Evolutionary conservation across 306 rosid genomes (phyloP).

Genomic region (Vigna angularis): DNA sequence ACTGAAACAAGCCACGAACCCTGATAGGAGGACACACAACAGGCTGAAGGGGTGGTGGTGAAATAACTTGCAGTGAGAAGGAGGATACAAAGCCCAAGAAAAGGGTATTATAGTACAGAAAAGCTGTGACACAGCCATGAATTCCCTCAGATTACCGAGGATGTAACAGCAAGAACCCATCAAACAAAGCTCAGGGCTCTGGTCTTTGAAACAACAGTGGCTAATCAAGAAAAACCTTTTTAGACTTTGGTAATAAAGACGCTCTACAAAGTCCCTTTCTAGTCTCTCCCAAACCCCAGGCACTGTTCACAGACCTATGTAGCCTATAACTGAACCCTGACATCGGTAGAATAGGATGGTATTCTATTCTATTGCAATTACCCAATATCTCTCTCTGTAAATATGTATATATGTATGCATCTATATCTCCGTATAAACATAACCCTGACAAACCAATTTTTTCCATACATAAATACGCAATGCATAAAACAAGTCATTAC

Average conservation of each 20-base stretch:
- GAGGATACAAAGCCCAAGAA: slow-evolving; percentile 63
- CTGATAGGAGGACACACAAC: slow-evolving; percentile 45
- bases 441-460: slow-evolving; percentile 36
- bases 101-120: slow-evolving; percentile 53
- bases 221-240: slow-evolving; percentile 53
- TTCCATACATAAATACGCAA: slow-evolving; percentile 39
- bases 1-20: slow-evolving; percentile 49
- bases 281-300: slow-evolving; percentile 29
- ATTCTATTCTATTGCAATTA: background rate
- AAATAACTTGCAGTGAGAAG: slow-evolving; percentile 61
- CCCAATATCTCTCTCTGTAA: too few species aligned
- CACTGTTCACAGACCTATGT: slow-evolving; percentile 57
- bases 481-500: slow-evolving; percentile 50
- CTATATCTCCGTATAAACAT: slow-evolving; percentile 29
- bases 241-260: slow-evolving; percentile 64
- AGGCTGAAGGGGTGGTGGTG: slow-evolving; percentile 46
- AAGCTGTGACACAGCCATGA: slow-evolving; percentile 89
- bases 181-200: slow-evolving; percentile 50
- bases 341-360: slow-evolving; percentile 55
- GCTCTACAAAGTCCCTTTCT: slow-evolving; percentile 45
- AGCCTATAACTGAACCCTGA: slow-evolving; percentile 55
- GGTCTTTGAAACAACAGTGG: slow-evolving; percentile 51
- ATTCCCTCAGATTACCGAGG: slow-evolving; percentile 77
- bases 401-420: background rate
- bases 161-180: slow-evolving; percentile 63